Evolutionary conservation across 176 grass and related monocot species (phyloP).

Genomic region (Tillandsia fasciculata): DNA sequence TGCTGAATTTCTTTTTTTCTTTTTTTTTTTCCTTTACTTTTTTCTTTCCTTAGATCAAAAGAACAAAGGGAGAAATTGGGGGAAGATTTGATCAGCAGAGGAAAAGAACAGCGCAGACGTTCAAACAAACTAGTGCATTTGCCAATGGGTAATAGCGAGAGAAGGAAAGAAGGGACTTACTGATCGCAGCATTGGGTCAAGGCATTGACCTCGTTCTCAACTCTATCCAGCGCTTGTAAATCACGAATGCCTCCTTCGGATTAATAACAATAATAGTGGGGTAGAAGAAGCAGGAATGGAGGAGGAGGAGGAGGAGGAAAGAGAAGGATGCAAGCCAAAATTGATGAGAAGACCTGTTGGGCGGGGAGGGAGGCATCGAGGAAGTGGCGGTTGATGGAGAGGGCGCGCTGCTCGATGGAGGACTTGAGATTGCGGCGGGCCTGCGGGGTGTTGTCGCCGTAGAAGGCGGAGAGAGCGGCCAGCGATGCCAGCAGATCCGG

Average conservation of each 20-base stretch:
- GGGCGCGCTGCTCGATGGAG: too few species aligned
- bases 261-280: constrained; percentile 7
- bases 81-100: too few species aligned
- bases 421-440: constrained; percentile 94
- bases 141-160: background rate
- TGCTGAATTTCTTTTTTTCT: too few species aligned
- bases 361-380: too few species aligned
- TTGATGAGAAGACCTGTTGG: constrained; percentile 33
- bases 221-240: constrained; percentile 68
- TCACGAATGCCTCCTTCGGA: background rate
- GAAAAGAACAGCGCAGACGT: too few species aligned
- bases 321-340: background rate
- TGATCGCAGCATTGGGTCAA: constrained; percentile 69
- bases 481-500: constrained; percentile 87
- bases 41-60: too few species aligned
- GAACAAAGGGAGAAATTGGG: too few species aligned
- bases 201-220: constrained; percentile 67
- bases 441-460: constrained; percentile 79
- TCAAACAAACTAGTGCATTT: too few species aligned
- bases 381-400: too few species aligned
- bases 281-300: background rate
- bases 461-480: constrained; percentile 79
- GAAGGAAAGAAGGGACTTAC: constrained; percentile 32
- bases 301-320: background rate
- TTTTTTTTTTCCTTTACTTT: too few species aligned